phyloP scores from a whole-genome alignment of 495 filamentous ascomycete genomes.

The Talaromyces liani region DNA sequence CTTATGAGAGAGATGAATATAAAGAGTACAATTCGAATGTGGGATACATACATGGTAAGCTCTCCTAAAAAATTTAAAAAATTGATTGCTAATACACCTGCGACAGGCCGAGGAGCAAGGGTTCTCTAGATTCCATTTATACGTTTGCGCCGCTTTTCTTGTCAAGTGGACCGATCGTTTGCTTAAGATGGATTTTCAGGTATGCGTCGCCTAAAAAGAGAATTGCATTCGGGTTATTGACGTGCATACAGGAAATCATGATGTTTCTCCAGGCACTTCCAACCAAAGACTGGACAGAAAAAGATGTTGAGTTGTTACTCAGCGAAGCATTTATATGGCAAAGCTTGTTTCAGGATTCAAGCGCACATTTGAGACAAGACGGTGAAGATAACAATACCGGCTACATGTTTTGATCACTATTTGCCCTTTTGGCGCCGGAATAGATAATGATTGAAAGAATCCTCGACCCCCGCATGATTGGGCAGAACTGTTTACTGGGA shows the following conservation, averaged over 20 bases:
- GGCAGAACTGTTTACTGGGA: neutral
- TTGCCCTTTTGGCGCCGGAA: neutral
- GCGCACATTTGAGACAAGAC: constrained; percentile 65
- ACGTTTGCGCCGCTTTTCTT: constrained; percentile 97
- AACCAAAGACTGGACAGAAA: constrained; percentile 93
- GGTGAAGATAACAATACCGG: constrained; percentile 14
- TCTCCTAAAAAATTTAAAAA: neutral
- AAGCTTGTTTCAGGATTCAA: constrained; percentile 80
- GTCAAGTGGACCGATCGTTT: constrained; percentile 97
- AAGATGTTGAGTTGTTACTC: constrained; percentile 91
- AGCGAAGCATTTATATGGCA: constrained; percentile 98
- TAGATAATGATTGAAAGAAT: neutral
- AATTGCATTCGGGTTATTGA: neutral
- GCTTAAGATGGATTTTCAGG: constrained; percentile 60
- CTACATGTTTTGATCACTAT: neutral
- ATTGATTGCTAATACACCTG: constrained; percentile 2
- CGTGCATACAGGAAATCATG: constrained; percentile 74
- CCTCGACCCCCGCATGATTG: neutral
- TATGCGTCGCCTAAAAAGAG: neutral
- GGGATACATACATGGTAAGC: constrained; percentile 95
- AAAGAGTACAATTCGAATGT: constrained; percentile 95
- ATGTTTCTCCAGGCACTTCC: constrained; percentile 97
- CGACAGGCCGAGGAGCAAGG: constrained; percentile 90
- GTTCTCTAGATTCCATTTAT: constrained; percentile 95
- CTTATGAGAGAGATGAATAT: constrained; percentile 96